Conservation (phyloP, 2,329 filamentous ascomycete genomes). For the Thermoascus crustaceus region DNA sequence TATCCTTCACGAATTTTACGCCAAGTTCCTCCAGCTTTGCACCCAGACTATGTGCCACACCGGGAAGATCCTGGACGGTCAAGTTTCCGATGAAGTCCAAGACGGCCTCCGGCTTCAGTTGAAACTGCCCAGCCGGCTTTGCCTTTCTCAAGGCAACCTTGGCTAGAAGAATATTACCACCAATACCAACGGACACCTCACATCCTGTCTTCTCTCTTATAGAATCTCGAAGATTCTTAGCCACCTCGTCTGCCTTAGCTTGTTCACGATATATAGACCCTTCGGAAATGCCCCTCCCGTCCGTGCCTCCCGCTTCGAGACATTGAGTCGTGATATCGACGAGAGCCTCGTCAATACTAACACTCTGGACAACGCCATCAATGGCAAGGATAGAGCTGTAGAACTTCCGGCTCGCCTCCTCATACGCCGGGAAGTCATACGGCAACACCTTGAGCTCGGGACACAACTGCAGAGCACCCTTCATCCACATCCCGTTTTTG, state of each 20-base stretch:
- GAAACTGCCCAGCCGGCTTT: constrained; percentile 88
- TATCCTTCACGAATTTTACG: constrained; percentile 72
- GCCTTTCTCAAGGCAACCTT: constrained; percentile 85
- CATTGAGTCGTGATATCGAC: constrained; percentile 72
- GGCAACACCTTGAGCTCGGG: constrained; percentile 81
- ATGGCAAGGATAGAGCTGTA: constrained; percentile 75
- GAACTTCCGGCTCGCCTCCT: constrained; percentile 80
- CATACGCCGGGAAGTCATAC: constrained; percentile 92
- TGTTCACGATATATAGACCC: constrained; percentile 70
- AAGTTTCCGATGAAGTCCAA: constrained; percentile 69
- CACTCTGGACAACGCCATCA: constrained; percentile 82
- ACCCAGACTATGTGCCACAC: constrained; percentile 84
- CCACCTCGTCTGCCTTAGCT: constrained; percentile 65
- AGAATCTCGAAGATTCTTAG: constrained; percentile 55
- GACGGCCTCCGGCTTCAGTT: constrained; percentile 73
- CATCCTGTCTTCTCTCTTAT: constrained; percentile 73
- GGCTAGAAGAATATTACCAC: constrained; percentile 79
- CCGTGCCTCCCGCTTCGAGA: constrained; percentile 55
- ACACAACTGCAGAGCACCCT: constrained; percentile 71
- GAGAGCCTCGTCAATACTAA: constrained; percentile 92
- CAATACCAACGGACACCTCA: constrained; percentile 86
- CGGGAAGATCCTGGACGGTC: constrained; percentile 72
- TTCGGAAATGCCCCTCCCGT: constrained; percentile 58
- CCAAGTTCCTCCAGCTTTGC: constrained; percentile 83
- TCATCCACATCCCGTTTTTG: constrained; percentile 99